phyloP scores from a whole-genome alignment of 1,139 yeast genomes.

The Yamadazyma sp. region DNA sequence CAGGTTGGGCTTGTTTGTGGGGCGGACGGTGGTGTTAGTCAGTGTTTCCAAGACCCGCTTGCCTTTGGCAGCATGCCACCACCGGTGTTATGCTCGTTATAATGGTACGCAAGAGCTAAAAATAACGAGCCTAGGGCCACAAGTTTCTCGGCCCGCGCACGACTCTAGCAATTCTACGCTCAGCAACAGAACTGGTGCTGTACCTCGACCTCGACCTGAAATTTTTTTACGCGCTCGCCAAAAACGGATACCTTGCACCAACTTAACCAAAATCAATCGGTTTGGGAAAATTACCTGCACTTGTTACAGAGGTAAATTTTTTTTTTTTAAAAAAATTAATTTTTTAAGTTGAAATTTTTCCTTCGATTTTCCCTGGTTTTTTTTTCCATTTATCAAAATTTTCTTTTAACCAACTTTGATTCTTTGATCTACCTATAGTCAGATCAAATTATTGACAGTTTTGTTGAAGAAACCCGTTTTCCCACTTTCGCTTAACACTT shows the following conservation, averaged over 20 bases:
- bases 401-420: neutral
- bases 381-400: neutral
- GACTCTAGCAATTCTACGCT: slow-evolving; percentile 1
- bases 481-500: neutral
- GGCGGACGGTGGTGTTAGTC: no score
- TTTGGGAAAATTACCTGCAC: neutral
- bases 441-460: no score
- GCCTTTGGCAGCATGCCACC: no score
- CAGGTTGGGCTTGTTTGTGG: no score
- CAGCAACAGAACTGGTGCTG: no score
- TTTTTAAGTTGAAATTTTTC: neutral
- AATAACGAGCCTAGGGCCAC: slow-evolving; percentile 1
- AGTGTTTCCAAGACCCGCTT: no score
- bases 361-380: neutral
- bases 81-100: neutral
- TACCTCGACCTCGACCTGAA: slow-evolving; percentile 1
- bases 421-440: no score
- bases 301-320: slow-evolving; percentile 1
- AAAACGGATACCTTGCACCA: slow-evolving; percentile 1
- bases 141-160: neutral
- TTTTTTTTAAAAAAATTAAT: neutral
- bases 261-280: neutral
- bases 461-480: neutral
- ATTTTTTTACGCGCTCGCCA: neutral
- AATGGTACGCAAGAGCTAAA: neutral